Evolutionary conservation across 176 grass and related monocot species (phyloP).

Genomic region (Microstegium vimineum): DNA sequence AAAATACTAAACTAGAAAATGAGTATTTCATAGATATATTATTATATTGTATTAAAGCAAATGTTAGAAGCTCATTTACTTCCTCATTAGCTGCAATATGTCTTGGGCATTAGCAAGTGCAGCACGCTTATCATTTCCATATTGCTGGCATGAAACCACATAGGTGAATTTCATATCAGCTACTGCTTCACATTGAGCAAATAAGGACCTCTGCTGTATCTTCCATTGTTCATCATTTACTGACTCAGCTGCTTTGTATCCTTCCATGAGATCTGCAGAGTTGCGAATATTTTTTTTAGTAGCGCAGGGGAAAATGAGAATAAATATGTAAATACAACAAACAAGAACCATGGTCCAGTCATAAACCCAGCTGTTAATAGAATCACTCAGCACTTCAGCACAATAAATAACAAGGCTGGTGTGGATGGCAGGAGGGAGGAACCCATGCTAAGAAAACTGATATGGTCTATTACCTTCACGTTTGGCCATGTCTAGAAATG

Average conservation of each 20-base stretch:
- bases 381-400: not conserved
- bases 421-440: not conserved
- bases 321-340: constrained; percentile 13
- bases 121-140: constrained; percentile 92
- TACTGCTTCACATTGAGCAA: constrained; percentile 76
- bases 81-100: constrained; percentile 89
- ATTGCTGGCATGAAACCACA: constrained; percentile 96
- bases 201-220: constrained; percentile 52
- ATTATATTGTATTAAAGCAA: not conserved
- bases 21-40: constrained; percentile 10
- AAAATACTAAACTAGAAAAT: not conserved
- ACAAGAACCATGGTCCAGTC: constrained; percentile 7
- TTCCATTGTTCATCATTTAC: constrained; percentile 66
- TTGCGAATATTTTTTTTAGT: not conserved
- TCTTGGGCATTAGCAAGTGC: constrained; percentile 68
- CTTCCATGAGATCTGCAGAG: constrained; percentile 84
- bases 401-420: not conserved
- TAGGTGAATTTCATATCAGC: constrained; percentile 97
- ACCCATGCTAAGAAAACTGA: not conserved
- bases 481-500: constrained; percentile 91
- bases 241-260: constrained; percentile 78
- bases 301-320: constrained; percentile 2
- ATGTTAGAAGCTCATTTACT: constrained; percentile 42
- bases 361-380: constrained; percentile 7
- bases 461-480: constrained; percentile 58